Evolutionary conservation across 805 yeast genomes (phyloP).

Genomic region (Candida ponderosae): DNA sequence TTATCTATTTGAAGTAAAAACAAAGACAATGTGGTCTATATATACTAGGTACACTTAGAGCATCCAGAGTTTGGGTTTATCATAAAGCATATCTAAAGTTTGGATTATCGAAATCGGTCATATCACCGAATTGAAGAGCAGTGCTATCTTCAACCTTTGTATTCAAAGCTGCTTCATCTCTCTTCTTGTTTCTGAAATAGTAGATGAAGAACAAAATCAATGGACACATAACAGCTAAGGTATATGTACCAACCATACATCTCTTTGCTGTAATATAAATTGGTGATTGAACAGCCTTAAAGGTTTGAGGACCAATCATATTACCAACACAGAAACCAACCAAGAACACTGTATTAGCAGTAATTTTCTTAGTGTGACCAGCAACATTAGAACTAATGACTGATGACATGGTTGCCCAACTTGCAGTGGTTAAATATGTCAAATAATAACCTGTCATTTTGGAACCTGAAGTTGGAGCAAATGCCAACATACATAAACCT

Average conservation of each 20-base stretch:
- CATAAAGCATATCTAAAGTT: constrained; percentile 25
- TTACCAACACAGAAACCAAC: constrained; percentile 67
- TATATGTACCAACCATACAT: constrained; percentile 40
- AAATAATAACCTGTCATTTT: constrained; percentile 18
- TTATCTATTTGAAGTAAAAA: no score
- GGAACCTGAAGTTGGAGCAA: not conserved
- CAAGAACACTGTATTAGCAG: constrained; percentile 49
- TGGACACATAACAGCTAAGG: constrained; percentile 28
- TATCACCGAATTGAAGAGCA: constrained; percentile 32
- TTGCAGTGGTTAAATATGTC: constrained; percentile 26
- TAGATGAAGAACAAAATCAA: constrained; percentile 21
- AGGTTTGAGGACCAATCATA: constrained; percentile 69
- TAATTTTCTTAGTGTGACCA: constrained; percentile 68
- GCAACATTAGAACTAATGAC: constrained; percentile 44
- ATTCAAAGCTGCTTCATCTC: constrained; percentile 29
- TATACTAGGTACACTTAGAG: no score
- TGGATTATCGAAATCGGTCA: constrained; percentile 37
- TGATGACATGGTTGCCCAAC: constrained; percentile 26
- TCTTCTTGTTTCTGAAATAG: constrained; percentile 31
- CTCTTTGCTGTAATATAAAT: constrained; percentile 47
- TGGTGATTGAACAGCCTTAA: constrained; percentile 52
- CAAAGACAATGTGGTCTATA: no score
- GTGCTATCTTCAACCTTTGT: constrained; percentile 2
- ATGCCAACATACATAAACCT: constrained; percentile 1
- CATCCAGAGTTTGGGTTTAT: no score